A percentile compares a stretch with the other conserved stretches of the same genome.
These are phyloP conservation scores for Sisymbrium altissimum DNA, from an alignment of 345 rosid species.

Conservation along the genomic window DNA sequence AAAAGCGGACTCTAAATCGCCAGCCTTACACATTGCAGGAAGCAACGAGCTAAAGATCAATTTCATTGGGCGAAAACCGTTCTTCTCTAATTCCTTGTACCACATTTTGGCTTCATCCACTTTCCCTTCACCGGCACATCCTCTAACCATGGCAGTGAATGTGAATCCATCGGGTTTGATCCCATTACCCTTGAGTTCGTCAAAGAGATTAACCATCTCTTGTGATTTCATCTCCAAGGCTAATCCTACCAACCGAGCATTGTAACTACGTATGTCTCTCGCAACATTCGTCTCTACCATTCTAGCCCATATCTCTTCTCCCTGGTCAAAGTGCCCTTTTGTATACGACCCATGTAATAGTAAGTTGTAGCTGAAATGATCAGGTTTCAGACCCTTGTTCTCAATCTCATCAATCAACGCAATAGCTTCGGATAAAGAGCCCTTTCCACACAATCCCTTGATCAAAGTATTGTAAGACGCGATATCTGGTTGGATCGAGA, in stretches of 20 bases:
- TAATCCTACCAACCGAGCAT: conserved; percentile 53
- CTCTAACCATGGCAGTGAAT: conserved; percentile 51
- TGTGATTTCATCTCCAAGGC: conserved; percentile 34
- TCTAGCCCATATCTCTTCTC: conserved; percentile 56
- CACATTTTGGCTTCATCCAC: conserved; percentile 48
- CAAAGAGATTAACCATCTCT: conserved; percentile 44
- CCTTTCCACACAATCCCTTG: conserved; percentile 56
- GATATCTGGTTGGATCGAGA: conserved; percentile 49
- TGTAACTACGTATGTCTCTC: conserved; percentile 55
- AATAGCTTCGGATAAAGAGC: conserved; percentile 42
- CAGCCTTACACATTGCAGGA: conserved; percentile 48
- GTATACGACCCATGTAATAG: conserved; percentile 46
- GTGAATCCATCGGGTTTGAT: conserved; percentile 44
- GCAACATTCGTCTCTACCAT: conserved; percentile 46
- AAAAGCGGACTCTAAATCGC: conserved; percentile 48
- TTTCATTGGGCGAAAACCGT: conserved; percentile 27
- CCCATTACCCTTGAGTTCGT: conserved; percentile 43
- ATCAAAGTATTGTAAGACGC: conserved; percentile 54
- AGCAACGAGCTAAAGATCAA: conserved; percentile 38
- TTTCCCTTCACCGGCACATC: conserved; percentile 44
- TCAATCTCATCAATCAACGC: conserved; percentile 55
- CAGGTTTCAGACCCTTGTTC: conserved; percentile 46
- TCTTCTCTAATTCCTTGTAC: conserved; percentile 44
- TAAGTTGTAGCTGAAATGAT: conserved; percentile 53
- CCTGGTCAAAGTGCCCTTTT: conserved; percentile 45